Evolutionary conservation across 306 rosid genomes (phyloP).

Genomic region (Dryas alaskensis): DNA sequence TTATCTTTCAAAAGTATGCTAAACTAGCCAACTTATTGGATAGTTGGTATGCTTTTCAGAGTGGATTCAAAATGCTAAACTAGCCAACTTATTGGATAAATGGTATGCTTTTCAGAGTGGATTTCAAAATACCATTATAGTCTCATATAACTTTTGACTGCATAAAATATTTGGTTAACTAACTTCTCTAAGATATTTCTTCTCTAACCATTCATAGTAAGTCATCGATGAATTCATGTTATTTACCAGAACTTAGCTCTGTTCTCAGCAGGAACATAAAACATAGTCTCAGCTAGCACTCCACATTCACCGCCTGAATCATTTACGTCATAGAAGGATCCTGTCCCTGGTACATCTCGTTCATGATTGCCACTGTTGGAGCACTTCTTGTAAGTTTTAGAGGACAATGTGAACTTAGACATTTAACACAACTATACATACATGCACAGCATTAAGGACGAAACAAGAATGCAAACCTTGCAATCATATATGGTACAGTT

Average conservation of each 20-base stretch:
- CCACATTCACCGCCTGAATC: slow-evolving; percentile 97
- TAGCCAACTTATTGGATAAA: background rate
- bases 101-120: background rate
- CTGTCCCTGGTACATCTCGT: slow-evolving; percentile 74
- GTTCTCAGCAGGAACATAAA: slow-evolving; percentile 83
- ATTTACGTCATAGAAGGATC: slow-evolving; percentile 58
- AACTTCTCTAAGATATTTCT: background rate
- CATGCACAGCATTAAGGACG: background rate
- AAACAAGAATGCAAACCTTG: slow-evolving; percentile 50
- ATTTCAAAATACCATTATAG: background rate
- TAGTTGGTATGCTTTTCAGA: too few relatives aligned
- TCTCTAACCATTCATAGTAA: background rate
- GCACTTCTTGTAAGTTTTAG: background rate
- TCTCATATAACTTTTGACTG: background rate
- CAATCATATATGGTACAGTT: slow-evolving; percentile 76
- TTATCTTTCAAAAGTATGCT: background rate
- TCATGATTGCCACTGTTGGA: slow-evolving; percentile 80
- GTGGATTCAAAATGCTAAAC: too few relatives aligned
- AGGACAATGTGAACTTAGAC: background rate
- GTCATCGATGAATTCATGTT: background rate
- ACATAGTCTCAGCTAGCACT: slow-evolving; percentile 82
- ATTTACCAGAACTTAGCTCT: slow-evolving; percentile 83
- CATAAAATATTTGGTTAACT: too few relatives aligned
- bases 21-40: background rate
- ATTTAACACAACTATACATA: slow-evolving; percentile 15